A percentile compares a stretch with the other conserved stretches of the same genome.
Evolutionary conservation across 2,329 filamentous ascomycete species (phyloP).

Genomic region (Arthrobotrys megalospora): DNA sequence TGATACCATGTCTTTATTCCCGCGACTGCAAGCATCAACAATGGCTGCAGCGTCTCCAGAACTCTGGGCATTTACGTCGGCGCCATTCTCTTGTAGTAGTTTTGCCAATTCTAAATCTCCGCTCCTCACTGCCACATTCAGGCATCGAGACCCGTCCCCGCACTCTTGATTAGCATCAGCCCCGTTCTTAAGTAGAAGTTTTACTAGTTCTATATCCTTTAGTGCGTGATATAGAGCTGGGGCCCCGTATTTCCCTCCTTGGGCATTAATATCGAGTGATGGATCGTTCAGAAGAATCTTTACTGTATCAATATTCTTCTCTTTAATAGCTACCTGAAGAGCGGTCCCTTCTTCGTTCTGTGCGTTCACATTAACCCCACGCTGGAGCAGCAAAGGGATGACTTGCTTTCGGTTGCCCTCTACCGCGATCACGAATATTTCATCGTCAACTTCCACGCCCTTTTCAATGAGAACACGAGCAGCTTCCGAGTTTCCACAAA

Average conservation of each 20-base stretch:
- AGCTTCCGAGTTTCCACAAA: constrained; percentile 28
- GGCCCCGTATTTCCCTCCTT: constrained; percentile 16
- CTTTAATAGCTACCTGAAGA: constrained; percentile 26
- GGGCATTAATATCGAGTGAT: constrained; percentile 29
- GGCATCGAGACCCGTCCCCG: constrained; percentile 8
- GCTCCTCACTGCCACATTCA: neutral
- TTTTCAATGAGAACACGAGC: constrained; percentile 26
- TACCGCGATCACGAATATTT: constrained; percentile 21
- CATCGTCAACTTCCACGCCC: constrained; percentile 25
- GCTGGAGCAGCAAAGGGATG: constrained; percentile 11
- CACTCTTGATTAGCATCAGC: constrained; percentile 25
- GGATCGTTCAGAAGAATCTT: constrained; percentile 19
- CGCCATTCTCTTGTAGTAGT: constrained; percentile 21
- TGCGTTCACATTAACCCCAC: constrained; percentile 26
- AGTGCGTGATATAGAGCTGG: constrained; percentile 14
- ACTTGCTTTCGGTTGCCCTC: constrained; percentile 3
- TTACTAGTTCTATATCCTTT: constrained; percentile 3
- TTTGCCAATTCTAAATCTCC: constrained; percentile 18
- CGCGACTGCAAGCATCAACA: neutral
- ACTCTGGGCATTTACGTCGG: constrained; percentile 16
- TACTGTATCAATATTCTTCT: constrained; percentile 12
- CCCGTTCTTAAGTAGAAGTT: constrained; percentile 22
- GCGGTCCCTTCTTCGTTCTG: constrained; percentile 12
- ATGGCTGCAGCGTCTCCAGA: neutral
- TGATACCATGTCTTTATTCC: constrained; percentile 3